These are phyloP conservation scores for Penicillium sp. DNA, from an alignment of 2,329 filamentous ascomycete species.

Conservation along the genomic window DNA sequence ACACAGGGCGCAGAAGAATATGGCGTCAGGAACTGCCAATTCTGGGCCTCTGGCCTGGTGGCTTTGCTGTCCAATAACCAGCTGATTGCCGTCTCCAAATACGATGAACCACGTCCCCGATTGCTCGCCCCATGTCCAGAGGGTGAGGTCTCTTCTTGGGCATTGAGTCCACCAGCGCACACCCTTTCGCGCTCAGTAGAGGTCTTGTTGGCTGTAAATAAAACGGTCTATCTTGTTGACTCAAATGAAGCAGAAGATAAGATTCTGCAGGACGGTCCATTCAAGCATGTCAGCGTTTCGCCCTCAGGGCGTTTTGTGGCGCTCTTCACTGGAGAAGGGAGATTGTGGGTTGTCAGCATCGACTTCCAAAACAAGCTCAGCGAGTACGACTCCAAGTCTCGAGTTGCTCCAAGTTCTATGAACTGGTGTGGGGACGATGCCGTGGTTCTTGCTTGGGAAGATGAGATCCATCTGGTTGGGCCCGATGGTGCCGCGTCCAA, in stretches of 20 bases:
- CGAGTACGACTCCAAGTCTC: slow-evolving; percentile 86
- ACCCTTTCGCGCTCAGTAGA: slow-evolving; percentile 93
- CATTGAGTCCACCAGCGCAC: slow-evolving; percentile 82
- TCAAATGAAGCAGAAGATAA: slow-evolving; percentile 89
- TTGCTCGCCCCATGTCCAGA: slow-evolving; percentile 76
- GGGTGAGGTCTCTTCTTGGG: slow-evolving; percentile 84
- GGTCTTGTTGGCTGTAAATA: slow-evolving; percentile 80
- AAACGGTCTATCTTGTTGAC: slow-evolving; percentile 86
- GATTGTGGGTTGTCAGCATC: slow-evolving; percentile 88
- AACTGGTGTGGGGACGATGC: slow-evolving; percentile 98
- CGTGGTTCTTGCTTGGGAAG: slow-evolving; percentile 93
- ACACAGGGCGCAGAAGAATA: slow-evolving; percentile 76
- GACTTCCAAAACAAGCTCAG: slow-evolving; percentile 92
- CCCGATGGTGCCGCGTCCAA: slow-evolving; percentile 75
- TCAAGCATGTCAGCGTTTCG: slow-evolving; percentile 86
- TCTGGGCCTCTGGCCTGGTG: slow-evolving; percentile 92
- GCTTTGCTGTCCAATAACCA: slow-evolving; percentile 87
- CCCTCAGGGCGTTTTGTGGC: slow-evolving; percentile 88
- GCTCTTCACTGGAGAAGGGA: slow-evolving; percentile 82
- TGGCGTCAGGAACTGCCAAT: slow-evolving; percentile 85
- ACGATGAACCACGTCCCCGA: slow-evolving; percentile 87
- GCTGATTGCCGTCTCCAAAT: slow-evolving; percentile 83
- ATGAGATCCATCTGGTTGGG: slow-evolving; percentile 92
- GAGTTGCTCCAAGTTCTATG: slow-evolving; percentile 82
- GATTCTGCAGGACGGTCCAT: slow-evolving; percentile 87